Base-by-base conservation (phyloP, 805 yeast species). In the Myxozyma melibiosi region DNA sequence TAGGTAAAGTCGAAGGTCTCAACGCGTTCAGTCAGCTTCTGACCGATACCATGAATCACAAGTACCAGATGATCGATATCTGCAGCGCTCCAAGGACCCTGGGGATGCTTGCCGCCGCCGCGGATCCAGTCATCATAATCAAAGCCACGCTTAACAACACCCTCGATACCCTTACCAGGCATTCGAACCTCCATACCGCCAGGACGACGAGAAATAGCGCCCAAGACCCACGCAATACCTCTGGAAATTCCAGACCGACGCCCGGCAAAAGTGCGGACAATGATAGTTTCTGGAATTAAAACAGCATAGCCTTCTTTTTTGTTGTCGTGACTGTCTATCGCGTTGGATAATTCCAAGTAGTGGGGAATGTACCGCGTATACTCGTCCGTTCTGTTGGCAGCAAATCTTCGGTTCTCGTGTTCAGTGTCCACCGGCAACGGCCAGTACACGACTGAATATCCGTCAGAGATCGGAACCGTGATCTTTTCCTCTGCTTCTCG, bases 41-140 rank as follows among this genome's bases (percentile, higher is more conserved):
- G 99, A 1, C 99, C 99, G 61, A 94, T 88, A 0, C 99, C 98
- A 71, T 92, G 99, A 43, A 92, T 81, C 63, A 96, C 92, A 11
- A 92, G 74, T 1, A 91, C 81, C 61, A 92, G 74, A 66, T 84
- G 85, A 28, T 81, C 82, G 28, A 83, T 38, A 22, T 48, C 55
- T 14, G 39, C 50, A 18, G 43, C 55, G 20, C 31, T 49, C 55
- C 53, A 57, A 11, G 45, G 46, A 22, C 57, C 54, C 18, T 51
- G 41, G 30, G 55, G 47, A 24, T 44, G 37, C 45, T 47, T 51
- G 11, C 55, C 48, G 13, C 53, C 55, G 7, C 47, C 55, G 2
- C 46, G 43, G 20, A 47, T 38, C 70, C 71, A 73, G 7, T 59
- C 66, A 1, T 51, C 60, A 67, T 71, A 73, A 35, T 66, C 66